These are phyloP conservation scores for Pseudogymnoascus sp. DNA, from an alignment of 2,329 filamentous ascomycete species.

Conservation along the genomic window DNA sequence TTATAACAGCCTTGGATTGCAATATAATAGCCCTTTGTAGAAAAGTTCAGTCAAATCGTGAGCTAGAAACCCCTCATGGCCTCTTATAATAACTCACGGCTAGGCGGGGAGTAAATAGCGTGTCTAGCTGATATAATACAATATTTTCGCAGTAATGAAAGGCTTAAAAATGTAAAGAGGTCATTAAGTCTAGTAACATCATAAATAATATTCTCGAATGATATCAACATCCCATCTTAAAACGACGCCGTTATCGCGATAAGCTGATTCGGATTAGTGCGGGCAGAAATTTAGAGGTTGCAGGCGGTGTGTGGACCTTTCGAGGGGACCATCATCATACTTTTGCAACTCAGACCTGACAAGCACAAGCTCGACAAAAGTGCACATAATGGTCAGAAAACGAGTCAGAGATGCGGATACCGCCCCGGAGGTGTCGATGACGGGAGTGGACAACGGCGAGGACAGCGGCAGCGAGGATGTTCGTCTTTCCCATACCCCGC, in stretches of 20 bases:
- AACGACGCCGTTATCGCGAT: slow-evolving; percentile 3
- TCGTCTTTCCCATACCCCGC: not conserved
- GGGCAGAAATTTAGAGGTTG: slow-evolving; percentile 10
- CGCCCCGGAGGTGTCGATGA: slow-evolving; percentile 23
- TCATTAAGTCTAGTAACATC: too few species aligned
- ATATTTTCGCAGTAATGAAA: too few species aligned
- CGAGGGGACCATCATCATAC: not conserved
- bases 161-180: not conserved
- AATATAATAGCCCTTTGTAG: not conserved
- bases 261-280: slow-evolving; percentile 7
- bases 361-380: not conserved
- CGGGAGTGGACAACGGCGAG: slow-evolving; percentile 19
- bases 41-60: not conserved
- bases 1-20: not conserved
- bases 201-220: not conserved
- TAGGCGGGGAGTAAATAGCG: too few species aligned
- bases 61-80: not conserved
- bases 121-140: not conserved
- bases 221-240: not conserved
- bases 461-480: slow-evolving; percentile 26
- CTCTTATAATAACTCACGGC: not conserved
- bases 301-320: slow-evolving; percentile 7
- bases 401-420: slow-evolving; percentile 27
- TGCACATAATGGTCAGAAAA: slow-evolving; percentile 28
- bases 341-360: slow-evolving; percentile 2